Evolutionary conservation across 192 early-diverging fungal species (phyloP).

Genomic region (Phycomyces blakesleeanus): DNA sequence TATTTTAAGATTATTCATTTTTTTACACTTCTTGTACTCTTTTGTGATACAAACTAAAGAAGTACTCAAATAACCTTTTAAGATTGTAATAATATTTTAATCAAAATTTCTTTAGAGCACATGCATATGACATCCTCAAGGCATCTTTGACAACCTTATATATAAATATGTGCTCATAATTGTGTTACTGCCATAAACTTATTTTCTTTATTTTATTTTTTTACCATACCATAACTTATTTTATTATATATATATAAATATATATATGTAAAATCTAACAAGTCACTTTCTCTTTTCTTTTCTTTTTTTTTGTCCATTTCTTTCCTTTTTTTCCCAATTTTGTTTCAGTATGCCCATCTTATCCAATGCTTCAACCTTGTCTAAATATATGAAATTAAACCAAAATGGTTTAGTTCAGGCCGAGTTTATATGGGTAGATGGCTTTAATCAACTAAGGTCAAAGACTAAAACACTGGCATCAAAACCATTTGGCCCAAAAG

Average conservation of each 20-base stretch:
- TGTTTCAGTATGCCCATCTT: not conserved
- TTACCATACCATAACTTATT: too few relatives aligned
- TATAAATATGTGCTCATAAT: too few relatives aligned
- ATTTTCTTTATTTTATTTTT: not conserved
- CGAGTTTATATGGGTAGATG: constrained; percentile 54
- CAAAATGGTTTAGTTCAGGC: constrained; percentile 11
- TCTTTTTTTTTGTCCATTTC: too few relatives aligned
- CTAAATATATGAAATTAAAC: too few relatives aligned
- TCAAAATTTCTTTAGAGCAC: not conserved
- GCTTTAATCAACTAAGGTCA: constrained; percentile 33
- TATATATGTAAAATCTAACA: too few relatives aligned
- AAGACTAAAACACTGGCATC: constrained; percentile 45
- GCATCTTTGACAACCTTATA: too few relatives aligned
- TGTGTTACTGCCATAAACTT: not conserved
- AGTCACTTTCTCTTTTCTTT: not conserved
- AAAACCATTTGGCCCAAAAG: not conserved
- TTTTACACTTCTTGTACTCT: too few relatives aligned
- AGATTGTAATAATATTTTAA: constrained; percentile 1
- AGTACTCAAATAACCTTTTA: too few relatives aligned
- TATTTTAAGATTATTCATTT: too few relatives aligned
- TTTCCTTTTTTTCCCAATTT: not conserved
- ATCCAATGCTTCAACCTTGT: too few relatives aligned
- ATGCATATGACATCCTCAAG: not conserved
- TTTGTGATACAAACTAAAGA: too few relatives aligned
- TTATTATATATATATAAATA: too few relatives aligned